Conservation (phyloP, 106 monocot species). For the Dendrobium chrysotoxum region DNA sequence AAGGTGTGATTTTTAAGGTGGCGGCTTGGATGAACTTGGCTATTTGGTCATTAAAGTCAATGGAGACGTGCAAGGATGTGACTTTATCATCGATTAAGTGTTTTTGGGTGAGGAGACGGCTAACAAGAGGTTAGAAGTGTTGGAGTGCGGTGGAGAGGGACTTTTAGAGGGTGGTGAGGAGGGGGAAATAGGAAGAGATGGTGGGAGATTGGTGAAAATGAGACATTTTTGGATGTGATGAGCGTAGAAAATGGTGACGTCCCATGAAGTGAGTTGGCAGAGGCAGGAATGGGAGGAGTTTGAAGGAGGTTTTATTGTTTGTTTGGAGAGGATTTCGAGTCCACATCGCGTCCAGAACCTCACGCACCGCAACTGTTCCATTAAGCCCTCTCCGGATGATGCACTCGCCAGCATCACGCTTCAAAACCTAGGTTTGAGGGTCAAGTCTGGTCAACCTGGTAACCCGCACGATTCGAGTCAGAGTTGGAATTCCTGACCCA, state of each 20-base stretch:
- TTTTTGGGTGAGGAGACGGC: conserved; percentile 37
- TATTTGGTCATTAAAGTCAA: conserved; percentile 53
- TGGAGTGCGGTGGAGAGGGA: conserved; percentile 44
- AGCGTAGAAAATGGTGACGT: conserved; percentile 28
- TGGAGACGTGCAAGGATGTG: conserved; percentile 20
- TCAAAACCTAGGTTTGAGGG: no score
- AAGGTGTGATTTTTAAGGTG: conserved; percentile 22
- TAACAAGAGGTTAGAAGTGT: conserved; percentile 69
- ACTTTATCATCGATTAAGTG: conserved; percentile 5
- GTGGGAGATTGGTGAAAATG: conserved; percentile 34
- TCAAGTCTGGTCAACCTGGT: no score
- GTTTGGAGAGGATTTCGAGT: no score
- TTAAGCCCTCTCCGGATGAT: no score
- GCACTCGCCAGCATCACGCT: no score
- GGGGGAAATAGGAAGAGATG: background rate
- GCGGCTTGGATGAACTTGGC: conserved; percentile 52
- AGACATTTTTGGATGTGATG: conserved; percentile 73
- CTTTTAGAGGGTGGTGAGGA: conserved; percentile 31
- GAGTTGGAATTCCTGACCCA: no score
- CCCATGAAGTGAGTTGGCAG: conserved; percentile 48
- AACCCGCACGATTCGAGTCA: no score
- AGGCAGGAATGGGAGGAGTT: background rate
- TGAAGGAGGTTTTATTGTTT: no score
- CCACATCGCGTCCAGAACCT: no score
- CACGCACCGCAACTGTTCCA: no score